phyloP scores from a whole-genome alignment of 805 yeast species.

The Teunomyces aglyptinius region DNA sequence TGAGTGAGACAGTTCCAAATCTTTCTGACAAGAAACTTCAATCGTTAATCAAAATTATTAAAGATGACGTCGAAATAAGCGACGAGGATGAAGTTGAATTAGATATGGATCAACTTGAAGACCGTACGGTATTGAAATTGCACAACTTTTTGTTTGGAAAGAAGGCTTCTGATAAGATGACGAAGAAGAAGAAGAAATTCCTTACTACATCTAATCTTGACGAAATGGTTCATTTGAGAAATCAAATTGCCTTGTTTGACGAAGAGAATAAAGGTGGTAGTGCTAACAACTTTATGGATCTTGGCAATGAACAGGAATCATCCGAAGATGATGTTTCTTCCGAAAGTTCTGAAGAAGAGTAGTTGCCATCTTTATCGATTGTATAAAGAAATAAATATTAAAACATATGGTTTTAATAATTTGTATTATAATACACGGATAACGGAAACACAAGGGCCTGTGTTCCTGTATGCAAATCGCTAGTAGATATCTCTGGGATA shows the following conservation, averaged over 20 bases:
- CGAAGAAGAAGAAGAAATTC: constrained; percentile 43
- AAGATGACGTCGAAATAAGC: constrained; percentile 54
- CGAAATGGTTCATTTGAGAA: constrained; percentile 65
- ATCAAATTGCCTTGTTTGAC: constrained; percentile 46
- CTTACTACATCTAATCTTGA: constrained; percentile 33
- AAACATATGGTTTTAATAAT: neutral
- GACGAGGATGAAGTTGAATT: constrained; percentile 92
- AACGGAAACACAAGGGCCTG: neutral
- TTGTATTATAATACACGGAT: neutral
- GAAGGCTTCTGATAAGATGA: constrained; percentile 38
- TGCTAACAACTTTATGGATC: constrained; percentile 23
- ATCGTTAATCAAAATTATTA: constrained; percentile 80
- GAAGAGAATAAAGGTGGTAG: constrained; percentile 23
- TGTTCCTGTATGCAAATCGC: neutral
- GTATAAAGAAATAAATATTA: constrained; percentile 3
- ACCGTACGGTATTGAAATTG: constrained; percentile 74
- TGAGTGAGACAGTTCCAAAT: constrained; percentile 79
- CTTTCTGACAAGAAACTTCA: constrained; percentile 77
- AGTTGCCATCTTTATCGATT: constrained; percentile 12
- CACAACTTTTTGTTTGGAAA: constrained; percentile 70
- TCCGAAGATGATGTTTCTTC: constrained; percentile 54
- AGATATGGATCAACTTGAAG: constrained; percentile 91
- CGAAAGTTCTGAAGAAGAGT: constrained; percentile 75
- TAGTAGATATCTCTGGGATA: no score
- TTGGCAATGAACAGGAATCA: constrained; percentile 37